Evolutionary conservation across 2,329 filamentous ascomycete species (phyloP), one percentile per base, ranked within the genome.

Genomic region (Alternaria sp.): DNA sequence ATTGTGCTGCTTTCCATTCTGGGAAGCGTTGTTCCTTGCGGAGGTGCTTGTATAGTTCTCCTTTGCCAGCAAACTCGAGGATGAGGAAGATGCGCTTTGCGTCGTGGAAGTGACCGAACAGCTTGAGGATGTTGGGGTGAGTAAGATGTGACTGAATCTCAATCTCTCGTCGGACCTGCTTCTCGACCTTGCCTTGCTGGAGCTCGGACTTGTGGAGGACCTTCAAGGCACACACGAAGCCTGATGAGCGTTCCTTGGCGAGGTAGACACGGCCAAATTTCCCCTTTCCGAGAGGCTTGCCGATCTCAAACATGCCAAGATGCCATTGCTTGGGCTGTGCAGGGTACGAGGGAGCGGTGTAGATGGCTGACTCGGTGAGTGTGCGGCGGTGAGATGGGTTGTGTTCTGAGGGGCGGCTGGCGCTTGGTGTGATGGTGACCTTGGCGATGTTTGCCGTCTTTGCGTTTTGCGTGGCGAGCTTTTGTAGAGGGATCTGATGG

Each of bases 291-390:
- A 96, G 82, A 1, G 91, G 91, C 67, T 92, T 90, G 37, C 91
- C 91, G 65, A 96, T 96, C 77, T 97, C 93, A 76, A 96, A 96
- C 91, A 96, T 96, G 78, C 92, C 91, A 4, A 97, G 86, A 74
- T 96, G 92, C 79, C 93, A 93, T 67, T 92, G 71, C 63, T 80
- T 80, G 17, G 76, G 72, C 1, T 76, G 65, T 28, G 55, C 51
- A 6, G 55, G 55, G 23, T 58, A 54, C 1, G 70, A 66, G 40
- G 79, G 75, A 56, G 76, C 72, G 51, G 71, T 62, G 70, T 75
- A 73, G 64, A 78, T 50, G 51, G 83, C 83, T 42, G 82, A 81
- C 66, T 88, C 85, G 14, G 74, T 77, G 72, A 75, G 65, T 70
- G 74, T 77, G 74, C 74, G 65, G 73, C 77, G 51, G 78, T 33